These are phyloP conservation scores for Metrosideros polymorpha DNA, from an alignment of 441 rosid species.

Conservation along the genomic window DNA sequence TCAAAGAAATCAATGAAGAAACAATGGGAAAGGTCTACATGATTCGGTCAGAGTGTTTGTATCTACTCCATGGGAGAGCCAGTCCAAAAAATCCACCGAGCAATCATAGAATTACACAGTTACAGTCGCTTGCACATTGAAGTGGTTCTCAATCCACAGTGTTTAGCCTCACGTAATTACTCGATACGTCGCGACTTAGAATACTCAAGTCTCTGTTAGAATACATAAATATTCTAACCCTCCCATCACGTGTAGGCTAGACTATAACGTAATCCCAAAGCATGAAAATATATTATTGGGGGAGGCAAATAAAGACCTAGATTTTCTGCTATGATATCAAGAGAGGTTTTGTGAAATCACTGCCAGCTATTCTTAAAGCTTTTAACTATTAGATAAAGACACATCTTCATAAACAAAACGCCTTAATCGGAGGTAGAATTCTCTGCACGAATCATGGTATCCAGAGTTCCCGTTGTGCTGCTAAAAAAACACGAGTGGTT, in stretches of 20 bases:
- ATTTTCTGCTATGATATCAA: too few relatives aligned
- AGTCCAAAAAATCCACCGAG: not conserved
- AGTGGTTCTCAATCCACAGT: not conserved
- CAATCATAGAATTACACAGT: not conserved
- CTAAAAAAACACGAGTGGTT: too few relatives aligned
- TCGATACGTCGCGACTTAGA: not conserved
- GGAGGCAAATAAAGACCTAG: not conserved
- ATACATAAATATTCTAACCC: not conserved
- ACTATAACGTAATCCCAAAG: not conserved
- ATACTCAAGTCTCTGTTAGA: not conserved
- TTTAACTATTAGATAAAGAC: not conserved
- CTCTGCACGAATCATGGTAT: not conserved
- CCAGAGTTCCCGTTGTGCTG: too few relatives aligned
- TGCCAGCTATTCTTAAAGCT: fast-evolving
- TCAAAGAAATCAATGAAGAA: not conserved
- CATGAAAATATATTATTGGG: not conserved
- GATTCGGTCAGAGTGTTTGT: not conserved
- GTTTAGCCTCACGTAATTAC: not conserved
- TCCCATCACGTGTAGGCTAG: not conserved
- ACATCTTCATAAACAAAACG: not conserved
- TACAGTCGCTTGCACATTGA: not conserved
- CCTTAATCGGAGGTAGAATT: not conserved
- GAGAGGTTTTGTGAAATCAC: fast-evolving
- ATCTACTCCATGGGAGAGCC: not conserved
- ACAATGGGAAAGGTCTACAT: not conserved